Base-by-base conservation (phyloP, 352 stramenopile genomes). In the Nothophytophthora sp. region DNA sequence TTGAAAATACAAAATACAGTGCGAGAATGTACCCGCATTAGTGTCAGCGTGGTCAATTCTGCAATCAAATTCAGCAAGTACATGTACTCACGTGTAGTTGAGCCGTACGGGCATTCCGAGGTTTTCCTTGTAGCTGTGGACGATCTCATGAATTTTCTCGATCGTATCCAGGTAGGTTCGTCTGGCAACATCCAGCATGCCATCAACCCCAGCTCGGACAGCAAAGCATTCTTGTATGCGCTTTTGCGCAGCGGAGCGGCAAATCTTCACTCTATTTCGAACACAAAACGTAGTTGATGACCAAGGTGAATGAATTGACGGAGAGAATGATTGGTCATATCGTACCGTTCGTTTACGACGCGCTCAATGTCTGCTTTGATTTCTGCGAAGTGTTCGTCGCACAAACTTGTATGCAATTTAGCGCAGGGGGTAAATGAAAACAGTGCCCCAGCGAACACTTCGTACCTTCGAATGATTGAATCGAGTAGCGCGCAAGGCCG, bases 181-280 rank as follows among this genome's bases (percentile, higher is more conserved):
- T 39, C 86, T 62, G 23, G 83, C 84, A 9, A 95, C 80, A 46
- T 95, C 86, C 8, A 95, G 76, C 81, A 93, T 92, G 3, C 81
- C 83, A 29, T 95, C 83, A 22, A 95, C 88, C 9, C 86, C 86
- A 18, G 81, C 74, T 48, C 81, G 56, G 11, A 95, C 67, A 23
- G 86, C 83, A 60, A 95, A 92, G 41, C 79, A 90, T 33, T 92
- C 86, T 65, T 94, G 81, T 51, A 94, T 93, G 28, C 84, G 75
- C 47, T 90, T 93, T 55, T 92, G 79, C 10, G 80, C 78, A 40
- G 72, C 70, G 25, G 79, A 90, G 19, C 73, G 70, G 20, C 70
- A 82, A 39, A 84, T 49, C 60, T 89, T 84, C 15, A 85, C 76
- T 47, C 81, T 89, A 32, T 37, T 44, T 29, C 18, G 24, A 18